These are phyloP conservation scores for Phallus indusiatus DNA, from an alignment of 768 basidiomycete species.

Conservation along the genomic window DNA sequence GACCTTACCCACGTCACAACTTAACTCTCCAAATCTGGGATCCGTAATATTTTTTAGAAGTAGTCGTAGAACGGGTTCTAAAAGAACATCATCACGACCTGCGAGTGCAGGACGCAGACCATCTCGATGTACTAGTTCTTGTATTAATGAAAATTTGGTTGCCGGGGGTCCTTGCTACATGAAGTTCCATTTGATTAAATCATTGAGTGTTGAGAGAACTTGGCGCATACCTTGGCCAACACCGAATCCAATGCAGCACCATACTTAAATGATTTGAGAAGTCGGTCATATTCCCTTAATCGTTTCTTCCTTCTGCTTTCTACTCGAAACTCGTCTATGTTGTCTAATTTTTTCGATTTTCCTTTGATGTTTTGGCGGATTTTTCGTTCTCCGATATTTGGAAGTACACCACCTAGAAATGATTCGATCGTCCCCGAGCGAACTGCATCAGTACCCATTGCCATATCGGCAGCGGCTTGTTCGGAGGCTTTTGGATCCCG, in stretches of 20 bases:
- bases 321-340: constrained; percentile 68
- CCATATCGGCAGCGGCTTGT: constrained; percentile 23
- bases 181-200: neutral
- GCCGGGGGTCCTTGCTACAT: constrained; percentile 70
- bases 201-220: neutral
- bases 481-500: constrained; percentile 72
- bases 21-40: constrained; percentile 88
- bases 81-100: constrained; percentile 85
- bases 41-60: constrained; percentile 79
- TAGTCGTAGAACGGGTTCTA: constrained; percentile 85
- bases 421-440: constrained; percentile 56
- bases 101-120: constrained; percentile 78
- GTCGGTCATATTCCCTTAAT: constrained; percentile 79
- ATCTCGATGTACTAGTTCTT: constrained; percentile 88
- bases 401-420: constrained; percentile 47
- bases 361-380: constrained; percentile 33
- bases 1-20: constrained; percentile 67
- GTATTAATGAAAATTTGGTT: constrained; percentile 82
- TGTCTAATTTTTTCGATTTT: constrained; percentile 42
- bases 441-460: constrained; percentile 30
- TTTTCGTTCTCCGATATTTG: constrained; percentile 38
- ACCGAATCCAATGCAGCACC: constrained; percentile 91
- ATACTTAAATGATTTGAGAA: constrained; percentile 90
- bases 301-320: constrained; percentile 61
- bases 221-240: constrained; percentile 56